phyloP scores from a whole-genome alignment of 805 yeast species.

The Saturnispora diversa region DNA sequence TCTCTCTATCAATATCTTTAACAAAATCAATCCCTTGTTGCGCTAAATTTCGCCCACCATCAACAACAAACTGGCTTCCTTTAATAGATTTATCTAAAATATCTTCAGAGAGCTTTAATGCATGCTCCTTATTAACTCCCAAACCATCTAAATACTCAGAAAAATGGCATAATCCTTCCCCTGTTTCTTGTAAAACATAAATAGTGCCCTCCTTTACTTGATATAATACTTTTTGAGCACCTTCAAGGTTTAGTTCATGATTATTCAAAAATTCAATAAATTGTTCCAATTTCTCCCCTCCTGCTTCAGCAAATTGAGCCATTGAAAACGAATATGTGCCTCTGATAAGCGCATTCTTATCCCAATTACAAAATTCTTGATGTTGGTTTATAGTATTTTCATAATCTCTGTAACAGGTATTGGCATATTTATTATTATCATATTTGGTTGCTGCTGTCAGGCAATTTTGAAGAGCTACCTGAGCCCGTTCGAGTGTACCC shows the following conservation, averaged over 20 bases:
- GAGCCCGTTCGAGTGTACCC: background rate
- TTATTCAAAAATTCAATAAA: background rate
- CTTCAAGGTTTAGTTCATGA: background rate
- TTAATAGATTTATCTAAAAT: background rate
- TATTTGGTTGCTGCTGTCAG: background rate
- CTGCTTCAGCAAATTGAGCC: background rate
- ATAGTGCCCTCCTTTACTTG: background rate
- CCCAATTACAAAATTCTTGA: slow-evolving; percentile 4
- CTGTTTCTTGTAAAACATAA: background rate
- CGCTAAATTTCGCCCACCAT: background rate
- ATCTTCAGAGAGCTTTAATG: background rate
- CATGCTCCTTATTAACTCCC: background rate
- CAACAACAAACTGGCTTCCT: slow-evolving; percentile 1
- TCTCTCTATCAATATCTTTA: background rate
- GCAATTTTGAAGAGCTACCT: background rate
- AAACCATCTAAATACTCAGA: background rate
- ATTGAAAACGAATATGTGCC: background rate
- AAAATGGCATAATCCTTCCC: background rate
- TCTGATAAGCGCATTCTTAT: background rate
- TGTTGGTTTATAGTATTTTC: background rate
- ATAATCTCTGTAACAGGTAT: slow-evolving; percentile 1
- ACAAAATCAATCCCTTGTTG: background rate
- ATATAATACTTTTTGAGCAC: background rate
- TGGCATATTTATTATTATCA: background rate
- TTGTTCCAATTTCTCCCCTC: background rate